Base-by-base conservation (phyloP, 225 moss, liverwort and hornwort species). In the Physcomitrellopsis africana region DNA sequence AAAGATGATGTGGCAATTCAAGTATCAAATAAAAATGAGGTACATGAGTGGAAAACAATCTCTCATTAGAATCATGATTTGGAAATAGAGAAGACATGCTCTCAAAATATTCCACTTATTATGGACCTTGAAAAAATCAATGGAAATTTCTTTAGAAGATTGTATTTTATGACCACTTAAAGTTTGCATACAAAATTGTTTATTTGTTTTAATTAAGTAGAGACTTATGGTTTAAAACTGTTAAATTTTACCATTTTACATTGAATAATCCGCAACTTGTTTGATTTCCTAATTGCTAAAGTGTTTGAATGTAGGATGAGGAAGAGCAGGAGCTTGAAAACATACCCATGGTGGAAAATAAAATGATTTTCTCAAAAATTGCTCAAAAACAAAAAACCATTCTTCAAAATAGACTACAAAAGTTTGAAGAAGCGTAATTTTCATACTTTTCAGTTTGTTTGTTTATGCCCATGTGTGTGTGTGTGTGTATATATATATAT, bases 371-470 rank as follows among this genome's bases (percentile, higher is more conserved):
- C 52, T 53, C n/a, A 51, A 76, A 64, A 4, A 82, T 83, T 12
- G 71, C 89, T 66, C 87, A 90, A 64, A 93, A 88, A 29, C 88
- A 91, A 11, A 93, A 81, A 67, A 42, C 52, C 3, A 74, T 84
- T 23, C 56, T 93, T 37, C 83, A 90, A 56, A 96, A 67, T 15
- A 90, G 87, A 56, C 45, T 96, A 45, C 84, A 76, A 17, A 69
- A 84, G 79, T 81, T 93, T 48, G 89, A 96, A 82, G 81, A 90
- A 51, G 86, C 83, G 93, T 96, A 81, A 10, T 0, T 0, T 10
- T 0, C 10, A 43, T 8, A 5, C 2, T 15, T 26, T 48, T 24
- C 0, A 24, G 24, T 24, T 1, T 24, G 24, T 24, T 24, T 1
- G 1, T 24, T 24, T 1, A 24, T 24, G 24, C 24, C 1, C 1